phyloP scores from a whole-genome alignment of 1,284 basidiomycete genomes.

The Ustilago tritici region DNA sequence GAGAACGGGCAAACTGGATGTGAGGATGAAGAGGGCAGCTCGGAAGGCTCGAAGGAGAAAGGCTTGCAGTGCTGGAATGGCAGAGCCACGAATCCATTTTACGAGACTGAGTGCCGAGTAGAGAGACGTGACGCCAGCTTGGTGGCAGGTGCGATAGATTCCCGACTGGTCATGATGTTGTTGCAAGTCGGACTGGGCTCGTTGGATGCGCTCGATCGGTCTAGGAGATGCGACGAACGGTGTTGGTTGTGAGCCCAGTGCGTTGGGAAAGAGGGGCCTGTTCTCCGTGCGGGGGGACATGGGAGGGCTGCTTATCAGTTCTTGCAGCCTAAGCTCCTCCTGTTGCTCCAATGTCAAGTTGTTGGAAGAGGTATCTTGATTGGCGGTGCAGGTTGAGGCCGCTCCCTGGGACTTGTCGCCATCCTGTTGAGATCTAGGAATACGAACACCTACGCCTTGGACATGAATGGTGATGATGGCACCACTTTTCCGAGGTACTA shows the following conservation, averaged over 20 bases:
- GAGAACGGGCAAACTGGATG: conserved; percentile 54
- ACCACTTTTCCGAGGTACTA: conserved; percentile 23
- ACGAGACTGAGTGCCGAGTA: conserved; percentile 25
- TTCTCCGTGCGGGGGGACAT: conserved; percentile 20
- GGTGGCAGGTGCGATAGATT: conserved; percentile 31
- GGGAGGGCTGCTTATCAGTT: conserved; percentile 45
- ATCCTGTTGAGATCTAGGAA: conserved; percentile 34
- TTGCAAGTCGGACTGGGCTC: background rate
- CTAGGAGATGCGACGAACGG: background rate
- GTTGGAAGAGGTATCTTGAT: background rate
- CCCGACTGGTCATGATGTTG: conserved; percentile 5
- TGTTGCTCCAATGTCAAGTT: conserved; percentile 26
- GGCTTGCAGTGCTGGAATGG: conserved; percentile 25
- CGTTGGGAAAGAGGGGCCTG: conserved; percentile 10
- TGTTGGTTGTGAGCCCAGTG: background rate
- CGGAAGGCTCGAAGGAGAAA: conserved; percentile 35
- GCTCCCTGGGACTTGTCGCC: background rate
- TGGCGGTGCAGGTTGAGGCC: background rate
- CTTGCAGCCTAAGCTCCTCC: conserved; percentile 42
- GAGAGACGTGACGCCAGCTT: conserved; percentile 34
- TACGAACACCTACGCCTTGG: conserved; percentile 55
- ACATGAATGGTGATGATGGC: conserved; percentile 56
- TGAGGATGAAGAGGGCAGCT: conserved; percentile 50
- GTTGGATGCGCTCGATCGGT: too few species aligned
- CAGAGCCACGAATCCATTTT: conserved; percentile 21